A percentile compares a stretch with the other conserved stretches of the same genome.
Evolutionary conservation across 2,329 filamentous ascomycete genomes (phyloP).

Genomic region (Thelonectria olida): DNA sequence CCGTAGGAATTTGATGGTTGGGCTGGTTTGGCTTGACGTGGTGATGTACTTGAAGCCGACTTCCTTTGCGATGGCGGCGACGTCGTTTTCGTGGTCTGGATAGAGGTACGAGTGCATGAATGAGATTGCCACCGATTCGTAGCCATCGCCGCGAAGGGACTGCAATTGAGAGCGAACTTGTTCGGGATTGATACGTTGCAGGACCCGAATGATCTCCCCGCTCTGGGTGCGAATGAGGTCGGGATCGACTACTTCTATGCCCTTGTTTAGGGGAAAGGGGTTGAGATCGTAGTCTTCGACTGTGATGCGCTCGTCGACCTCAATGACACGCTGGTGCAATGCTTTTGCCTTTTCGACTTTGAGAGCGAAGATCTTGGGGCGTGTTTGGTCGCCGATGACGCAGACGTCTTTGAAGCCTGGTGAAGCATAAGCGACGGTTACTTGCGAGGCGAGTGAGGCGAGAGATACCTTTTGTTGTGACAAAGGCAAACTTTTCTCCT

Average conservation of each 20-base stretch:
- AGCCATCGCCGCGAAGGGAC: conserved; percentile 68
- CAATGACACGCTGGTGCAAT: conserved; percentile 73
- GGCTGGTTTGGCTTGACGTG: conserved; percentile 71
- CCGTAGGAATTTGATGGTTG: conserved; percentile 76
- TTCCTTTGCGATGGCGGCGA: conserved; percentile 77
- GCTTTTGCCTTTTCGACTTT: conserved; percentile 73
- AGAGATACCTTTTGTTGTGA: conserved; percentile 65
- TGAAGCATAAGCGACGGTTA: not conserved
- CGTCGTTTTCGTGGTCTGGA: conserved; percentile 78
- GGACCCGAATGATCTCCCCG: conserved; percentile 71
- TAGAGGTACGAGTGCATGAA: conserved; percentile 91
- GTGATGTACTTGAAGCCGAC: conserved; percentile 78
- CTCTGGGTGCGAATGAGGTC: conserved; percentile 60
- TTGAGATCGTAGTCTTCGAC: conserved; percentile 77
- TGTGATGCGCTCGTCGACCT: conserved; percentile 77
- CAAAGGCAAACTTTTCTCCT: conserved; percentile 74
- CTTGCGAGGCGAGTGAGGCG: not conserved
- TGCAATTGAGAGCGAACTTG: conserved; percentile 65
- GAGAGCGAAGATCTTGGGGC: conserved; percentile 77
- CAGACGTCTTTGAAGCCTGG: conserved; percentile 72
- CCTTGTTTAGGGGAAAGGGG: conserved; percentile 61
- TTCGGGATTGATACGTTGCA: conserved; percentile 61
- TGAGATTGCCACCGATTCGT: conserved; percentile 83
- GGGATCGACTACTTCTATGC: conserved; percentile 47
- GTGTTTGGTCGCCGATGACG: conserved; percentile 77